Base-by-base conservation (phyloP, 768 basidiomycete species). In the Suillus variegatus region DNA sequence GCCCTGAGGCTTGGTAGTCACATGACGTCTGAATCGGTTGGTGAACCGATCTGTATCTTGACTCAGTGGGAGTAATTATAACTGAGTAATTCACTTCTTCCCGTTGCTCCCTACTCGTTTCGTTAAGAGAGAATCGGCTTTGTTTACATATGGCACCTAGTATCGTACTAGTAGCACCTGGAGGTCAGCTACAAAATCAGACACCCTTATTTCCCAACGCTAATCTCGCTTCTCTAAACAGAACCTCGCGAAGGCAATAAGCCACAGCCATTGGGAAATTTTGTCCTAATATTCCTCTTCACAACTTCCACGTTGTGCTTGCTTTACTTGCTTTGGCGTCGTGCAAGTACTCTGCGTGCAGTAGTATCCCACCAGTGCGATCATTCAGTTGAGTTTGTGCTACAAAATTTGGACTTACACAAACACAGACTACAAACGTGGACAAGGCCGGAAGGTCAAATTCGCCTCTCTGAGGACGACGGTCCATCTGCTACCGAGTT, bases 401-500 rank as follows among this genome's bases (percentile, higher is more conserved):
- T 6, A 43, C 16, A 18, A 68, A 9, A 47, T 58, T 36, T 10
- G 36, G 14, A 38, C 49, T 67, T 13, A 65, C 38, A 16, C 65
- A 52, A 55, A 40, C 61, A 25, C 69, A 91, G 90, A 68, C 74
- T 92, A 62, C 86, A 86, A 68, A 85, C 84, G 7, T 83, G 88
- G 74, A 79, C 81, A 2, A 75, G 77, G 18, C 71, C 76, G 18
- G 86, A 88, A 65, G 90, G 90, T 3, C 80, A 74, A 7, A 89
- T 92, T 63, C 84, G 90, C 10, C 80, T 92, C 25, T 90, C 88
- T 56, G 82, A 85, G 70, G 90, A 92, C 68, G 88, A 91, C 62
- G 88, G 88, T 0, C 90, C 90, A 14, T 82, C 89, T n/a, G 83
- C 88, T n/a, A 78, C 80, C 18, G 86, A 88, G 62, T 91, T 91